Base-by-base conservation (phyloP, 83 land plant genomes). In the Thuja plicata region DNA sequence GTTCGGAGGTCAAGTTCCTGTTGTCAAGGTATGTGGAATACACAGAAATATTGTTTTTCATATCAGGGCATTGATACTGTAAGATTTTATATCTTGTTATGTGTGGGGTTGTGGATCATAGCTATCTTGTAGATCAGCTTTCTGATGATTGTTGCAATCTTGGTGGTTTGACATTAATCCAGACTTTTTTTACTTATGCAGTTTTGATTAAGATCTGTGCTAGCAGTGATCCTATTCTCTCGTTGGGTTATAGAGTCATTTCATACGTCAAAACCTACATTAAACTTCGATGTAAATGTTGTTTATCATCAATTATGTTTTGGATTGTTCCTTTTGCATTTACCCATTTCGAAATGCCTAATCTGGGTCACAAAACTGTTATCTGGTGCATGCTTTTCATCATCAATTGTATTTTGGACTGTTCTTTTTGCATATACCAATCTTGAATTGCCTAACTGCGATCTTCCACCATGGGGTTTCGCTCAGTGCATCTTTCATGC, bases 1-100 rank as follows among this genome's bases (percentile, higher is more conserved):
- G 93, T 94, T 94, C 81, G 95, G 95, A 17, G 93, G 93, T 15
- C 95, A 94, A 86, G 87, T 94, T 92, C 95, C 95, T 16, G 90
- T 94, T 52, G 76, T 93, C 83, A 93, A 93, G 94, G 96, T 90
- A 60, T 16, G 55, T 50, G 19, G 32, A n/a, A 37, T 38, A 77
- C 1, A 35, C 7, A 77, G 38, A 37, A 30, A 32, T 77, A 3
- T 77, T 37, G 38, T 35, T 77, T 77, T 77, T 15, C 43, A 77
- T 77, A 35, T 2, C 3, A 35, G 41, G 15, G 27, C 21, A 79
- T 79, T 79, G 82, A 79, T 37, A 38, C 1, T 17, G 17, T 37
- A 40, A 76, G 1, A 3, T 40, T 79, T 40, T 19, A 40, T 37
- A 16, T 78, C 4, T 38, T 5, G 40, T 41, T 41, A 78, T 38